phyloP scores from a whole-genome alignment of 331 rosid genomes.

The Malus hybrid region DNA sequence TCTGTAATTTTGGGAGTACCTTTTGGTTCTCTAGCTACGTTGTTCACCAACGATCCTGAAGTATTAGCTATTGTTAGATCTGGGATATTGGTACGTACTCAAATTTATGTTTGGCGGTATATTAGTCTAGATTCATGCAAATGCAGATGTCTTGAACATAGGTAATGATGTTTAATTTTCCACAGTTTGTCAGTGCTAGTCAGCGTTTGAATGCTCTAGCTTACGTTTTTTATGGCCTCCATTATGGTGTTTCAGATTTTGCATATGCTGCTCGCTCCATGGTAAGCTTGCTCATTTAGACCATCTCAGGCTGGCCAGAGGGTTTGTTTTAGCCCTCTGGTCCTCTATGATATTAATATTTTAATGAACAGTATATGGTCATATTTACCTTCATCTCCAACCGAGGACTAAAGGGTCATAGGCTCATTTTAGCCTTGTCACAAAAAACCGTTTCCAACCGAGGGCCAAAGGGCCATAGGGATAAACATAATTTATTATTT shows the following conservation, averaged over 20 bases:
- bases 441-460: too few species aligned
- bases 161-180: conserved; percentile 17
- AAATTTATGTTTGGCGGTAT: conserved; percentile 8
- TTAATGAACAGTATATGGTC: too few species aligned
- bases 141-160: not conserved
- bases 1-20: conserved; percentile 16
- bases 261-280: conserved; percentile 80
- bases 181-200: conserved; percentile 82
- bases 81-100: conserved; percentile 60
- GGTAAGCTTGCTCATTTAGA: conserved; percentile 41
- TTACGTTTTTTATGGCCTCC: conserved; percentile 86
- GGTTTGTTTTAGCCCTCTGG: too few species aligned
- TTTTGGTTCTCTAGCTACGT: conserved; percentile 57
- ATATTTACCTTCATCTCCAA: too few species aligned
- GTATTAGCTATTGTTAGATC: conserved; percentile 66
- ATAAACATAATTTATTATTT: too few species aligned
- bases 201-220: conserved; percentile 91
- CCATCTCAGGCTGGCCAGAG: too few species aligned
- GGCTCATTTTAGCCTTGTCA: too few species aligned
- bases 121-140: not conserved
- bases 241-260: conserved; percentile 86
- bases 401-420: too few species aligned
- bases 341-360: too few species aligned
- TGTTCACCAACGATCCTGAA: conserved; percentile 78
- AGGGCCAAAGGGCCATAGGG: too few species aligned